A percentile compares a stretch with the other conserved stretches of the same genome.
phyloP scores from a whole-genome alignment of 139 green algal genomes.

The Axilococcus clingmanii region DNA sequence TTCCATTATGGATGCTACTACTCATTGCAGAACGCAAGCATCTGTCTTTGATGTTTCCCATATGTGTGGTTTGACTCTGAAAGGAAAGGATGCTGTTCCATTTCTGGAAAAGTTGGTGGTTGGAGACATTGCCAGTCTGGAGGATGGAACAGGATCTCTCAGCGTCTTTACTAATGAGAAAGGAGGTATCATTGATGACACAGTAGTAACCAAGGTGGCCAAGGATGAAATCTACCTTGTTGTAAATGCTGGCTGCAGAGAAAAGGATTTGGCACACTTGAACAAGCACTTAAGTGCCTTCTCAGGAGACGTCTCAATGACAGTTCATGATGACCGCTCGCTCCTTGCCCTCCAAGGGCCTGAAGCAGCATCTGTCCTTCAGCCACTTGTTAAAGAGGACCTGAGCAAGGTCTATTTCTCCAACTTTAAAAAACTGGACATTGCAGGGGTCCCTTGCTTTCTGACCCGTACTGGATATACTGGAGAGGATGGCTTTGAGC shows the following conservation, averaged over 20 bases:
- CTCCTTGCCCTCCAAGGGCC: conserved; percentile 91
- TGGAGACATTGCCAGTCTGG: conserved; percentile 77
- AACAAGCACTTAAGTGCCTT: conserved; percentile 60
- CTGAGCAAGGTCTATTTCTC: conserved; percentile 87
- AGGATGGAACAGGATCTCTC: conserved; percentile 72
- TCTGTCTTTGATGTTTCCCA: conserved; percentile 97
- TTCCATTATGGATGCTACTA: conserved; percentile 91
- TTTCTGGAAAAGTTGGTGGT: conserved; percentile 91
- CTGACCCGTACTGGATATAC: conserved; percentile 97
- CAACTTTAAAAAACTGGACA: conserved; percentile 62
- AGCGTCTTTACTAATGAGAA: conserved; percentile 94
- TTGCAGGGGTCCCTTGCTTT: conserved; percentile 72
- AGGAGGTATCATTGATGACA: conserved; percentile 98
- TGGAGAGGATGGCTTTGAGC: conserved; percentile 98
- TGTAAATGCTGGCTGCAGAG: conserved; percentile 91
- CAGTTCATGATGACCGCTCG: conserved; percentile 79
- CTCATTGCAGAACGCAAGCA: conserved; percentile 69
- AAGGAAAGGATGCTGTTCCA: conserved; percentile 83
- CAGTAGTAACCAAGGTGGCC: conserved; percentile 46
- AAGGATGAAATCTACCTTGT: conserved; percentile 89
- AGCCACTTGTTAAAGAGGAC: conserved; percentile 44
- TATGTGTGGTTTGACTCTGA: conserved; percentile 92
- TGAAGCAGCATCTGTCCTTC: conserved; percentile 42
- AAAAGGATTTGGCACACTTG: conserved; percentile 95
- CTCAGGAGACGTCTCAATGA: conserved; percentile 43